These are phyloP conservation scores for Lasiosphaeriaceae sp. DNA, from an alignment of 495 filamentous ascomycete genomes.

Conservation along the genomic window DNA sequence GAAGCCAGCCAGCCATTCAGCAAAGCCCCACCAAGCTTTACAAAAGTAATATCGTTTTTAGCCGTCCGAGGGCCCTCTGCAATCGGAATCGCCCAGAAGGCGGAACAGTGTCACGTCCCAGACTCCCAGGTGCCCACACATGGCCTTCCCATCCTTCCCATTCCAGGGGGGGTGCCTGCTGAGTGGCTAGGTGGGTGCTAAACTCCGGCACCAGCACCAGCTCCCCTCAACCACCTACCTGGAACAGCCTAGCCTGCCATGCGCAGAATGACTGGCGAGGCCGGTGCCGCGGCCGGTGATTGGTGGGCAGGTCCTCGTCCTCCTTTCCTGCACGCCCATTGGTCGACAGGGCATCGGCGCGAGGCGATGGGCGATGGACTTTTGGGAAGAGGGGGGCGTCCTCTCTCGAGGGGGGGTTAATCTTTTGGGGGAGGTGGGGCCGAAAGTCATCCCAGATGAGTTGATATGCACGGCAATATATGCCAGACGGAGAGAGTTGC, in stretches of 20 bases:
- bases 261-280: slow-evolving; percentile 20
- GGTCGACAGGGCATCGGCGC: slow-evolving; percentile 13
- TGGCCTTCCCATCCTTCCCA: too few relatives aligned
- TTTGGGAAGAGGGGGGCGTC: background rate
- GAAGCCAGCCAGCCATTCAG: too few relatives aligned
- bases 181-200: background rate
- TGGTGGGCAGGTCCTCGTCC: slow-evolving; percentile 9
- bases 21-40: too few relatives aligned
- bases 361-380: background rate
- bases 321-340: slow-evolving; percentile 14
- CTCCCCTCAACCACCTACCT: slow-evolving; percentile 33
- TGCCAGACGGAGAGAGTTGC: background rate
- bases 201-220: slow-evolving; percentile 15
- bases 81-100: too few relatives aligned
- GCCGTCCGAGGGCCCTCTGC: too few relatives aligned
- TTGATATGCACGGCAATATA: slow-evolving; percentile 1
- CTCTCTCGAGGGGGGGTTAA: too few relatives aligned
- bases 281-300: slow-evolving; percentile 17
- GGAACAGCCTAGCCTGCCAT: slow-evolving; percentile 33
- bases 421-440: background rate
- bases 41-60: too few relatives aligned
- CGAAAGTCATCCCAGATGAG: background rate
- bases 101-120: too few relatives aligned
- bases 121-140: too few relatives aligned
- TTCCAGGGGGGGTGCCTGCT: too few relatives aligned